phyloP scores from a whole-genome alignment of 2,329 filamentous ascomycete species.

The Polytolypa hystricis region DNA sequence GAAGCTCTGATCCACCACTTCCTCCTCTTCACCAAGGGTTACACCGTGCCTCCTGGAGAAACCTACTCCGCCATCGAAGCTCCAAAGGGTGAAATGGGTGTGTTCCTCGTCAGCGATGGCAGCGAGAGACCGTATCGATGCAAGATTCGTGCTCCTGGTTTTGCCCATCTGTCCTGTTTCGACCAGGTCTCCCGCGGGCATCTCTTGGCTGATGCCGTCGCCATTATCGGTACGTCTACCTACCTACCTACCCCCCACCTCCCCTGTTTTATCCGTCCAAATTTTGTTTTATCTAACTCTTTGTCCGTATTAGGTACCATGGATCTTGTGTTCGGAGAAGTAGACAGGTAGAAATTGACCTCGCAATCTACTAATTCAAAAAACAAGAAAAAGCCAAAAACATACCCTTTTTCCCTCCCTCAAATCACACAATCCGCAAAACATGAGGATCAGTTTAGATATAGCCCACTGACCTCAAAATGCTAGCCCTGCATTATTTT shows the following conservation, averaged over 20 bases:
- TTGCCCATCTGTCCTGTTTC: constrained; percentile 88
- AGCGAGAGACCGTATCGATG: constrained; percentile 94
- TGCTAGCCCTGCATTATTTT: background rate
- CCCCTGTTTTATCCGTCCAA: background rate
- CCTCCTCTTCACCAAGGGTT: constrained; percentile 96
- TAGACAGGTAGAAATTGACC: constrained; percentile 45
- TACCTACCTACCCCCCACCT: background rate
- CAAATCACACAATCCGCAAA: no score
- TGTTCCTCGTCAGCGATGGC: constrained; percentile 90
- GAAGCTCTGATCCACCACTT: constrained; percentile 99
- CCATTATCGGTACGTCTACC: constrained; percentile 60
- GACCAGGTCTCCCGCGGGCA: constrained; percentile 90
- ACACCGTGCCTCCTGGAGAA: constrained; percentile 91
- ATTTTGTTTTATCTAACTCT: constrained; percentile 2
- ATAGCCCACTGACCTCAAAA: no score
- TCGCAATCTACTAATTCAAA: no score
- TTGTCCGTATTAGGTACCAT: constrained; percentile 47
- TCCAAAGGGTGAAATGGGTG: constrained; percentile 99
- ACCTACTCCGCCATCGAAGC: constrained; percentile 97
- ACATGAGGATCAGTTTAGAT: no score
- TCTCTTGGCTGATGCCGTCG: constrained; percentile 88
- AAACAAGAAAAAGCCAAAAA: constrained; percentile 20
- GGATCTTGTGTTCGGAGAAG: constrained; percentile 77
- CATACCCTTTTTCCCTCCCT: constrained; percentile 14
- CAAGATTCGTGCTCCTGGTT: constrained; percentile 93